Conservation (phyloP, 2,329 filamentous ascomycete genomes). For the Venturia nashicola region DNA sequence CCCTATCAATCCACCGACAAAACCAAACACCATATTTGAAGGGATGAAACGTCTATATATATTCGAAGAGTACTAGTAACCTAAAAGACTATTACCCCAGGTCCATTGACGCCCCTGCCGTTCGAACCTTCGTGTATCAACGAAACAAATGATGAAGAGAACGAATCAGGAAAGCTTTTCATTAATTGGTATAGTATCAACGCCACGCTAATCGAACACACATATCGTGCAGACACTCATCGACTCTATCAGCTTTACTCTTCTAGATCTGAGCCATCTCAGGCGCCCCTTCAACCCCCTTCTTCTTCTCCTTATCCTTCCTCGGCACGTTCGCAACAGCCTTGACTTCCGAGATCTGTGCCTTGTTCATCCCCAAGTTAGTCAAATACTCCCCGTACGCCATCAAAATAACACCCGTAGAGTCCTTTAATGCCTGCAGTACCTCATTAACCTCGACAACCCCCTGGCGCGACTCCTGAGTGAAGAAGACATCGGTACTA, state of each 20-base stretch:
- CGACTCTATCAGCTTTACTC: neutral
- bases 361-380: slow-evolving; percentile 55
- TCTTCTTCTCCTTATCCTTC: slow-evolving; percentile 13
- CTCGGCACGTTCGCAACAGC: slow-evolving; percentile 32
- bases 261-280: slow-evolving; percentile 1
- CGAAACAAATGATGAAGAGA: too few relatives aligned
- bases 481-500: slow-evolving; percentile 60
- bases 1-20: too few relatives aligned
- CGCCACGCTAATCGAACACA: too few relatives aligned
- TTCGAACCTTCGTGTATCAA: too few relatives aligned
- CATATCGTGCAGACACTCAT: too few relatives aligned
- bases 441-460: slow-evolving; percentile 60
- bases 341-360: slow-evolving; percentile 62
- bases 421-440: slow-evolving; percentile 49
- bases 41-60: too few relatives aligned
- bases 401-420: slow-evolving; percentile 51
- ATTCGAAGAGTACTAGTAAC: too few relatives aligned
- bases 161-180: too few relatives aligned
- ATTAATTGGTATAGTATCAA: too few relatives aligned
- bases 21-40: too few relatives aligned
- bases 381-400: slow-evolving; percentile 64
- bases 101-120: too few relatives aligned
- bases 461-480: slow-evolving; percentile 30
- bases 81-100: too few relatives aligned
- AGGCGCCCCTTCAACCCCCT: slow-evolving; percentile 15